Base-by-base conservation (phyloP, 345 rosid genomes). In the Clausena lansium region DNA sequence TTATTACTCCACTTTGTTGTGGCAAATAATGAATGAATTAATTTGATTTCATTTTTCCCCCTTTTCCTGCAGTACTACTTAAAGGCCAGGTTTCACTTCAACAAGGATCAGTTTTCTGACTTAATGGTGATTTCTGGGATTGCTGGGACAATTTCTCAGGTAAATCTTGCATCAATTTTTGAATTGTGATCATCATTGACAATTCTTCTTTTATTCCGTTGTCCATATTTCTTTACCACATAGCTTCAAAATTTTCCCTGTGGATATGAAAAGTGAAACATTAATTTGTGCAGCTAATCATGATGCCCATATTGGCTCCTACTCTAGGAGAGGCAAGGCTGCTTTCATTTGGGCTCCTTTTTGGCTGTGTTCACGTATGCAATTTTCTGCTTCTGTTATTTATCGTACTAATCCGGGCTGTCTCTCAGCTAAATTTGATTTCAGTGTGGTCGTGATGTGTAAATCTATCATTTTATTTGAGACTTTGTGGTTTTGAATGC, bases 61-160 rank as follows among this genome's bases (percentile, higher is more conserved):
- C 50, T 3, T 13, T 54, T 47, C 73, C 5, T 57, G 83, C 88
- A 95, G 98, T 95, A 95, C 83, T 95, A 87, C 86, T 77, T 93
- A 39, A 95, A 95, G 93, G 98, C 98, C 50, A 87, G 63, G 70
- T 95, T 95, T 86, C 95, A 89, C 85, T 95, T 89, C 77, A 81
- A 86, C 79, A 95, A 95, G 84, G 87, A 95, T 78, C 95, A 95
- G 65, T 95, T 95, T 74, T 98, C 98, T 19, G 95, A 93, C 68
- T 76, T 95, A 45, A 91, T 95, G 98, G 89, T 93, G 73, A 93
- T 95, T 77, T 41, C 76, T 63, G 98, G 98, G 67, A 80, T 87
- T 63, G 91, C 94, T 14, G 98, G 98, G 67, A 85, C 98, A 24
- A 58, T 93, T 81, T 95, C 98, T 45, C 98, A 95, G 98, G 98